Percentiles rank a stretch among this genome's conserved stretches.
Conservation (phyloP, 441 rosid genomes). For the Bocquillonia castaneifolia region DNA sequence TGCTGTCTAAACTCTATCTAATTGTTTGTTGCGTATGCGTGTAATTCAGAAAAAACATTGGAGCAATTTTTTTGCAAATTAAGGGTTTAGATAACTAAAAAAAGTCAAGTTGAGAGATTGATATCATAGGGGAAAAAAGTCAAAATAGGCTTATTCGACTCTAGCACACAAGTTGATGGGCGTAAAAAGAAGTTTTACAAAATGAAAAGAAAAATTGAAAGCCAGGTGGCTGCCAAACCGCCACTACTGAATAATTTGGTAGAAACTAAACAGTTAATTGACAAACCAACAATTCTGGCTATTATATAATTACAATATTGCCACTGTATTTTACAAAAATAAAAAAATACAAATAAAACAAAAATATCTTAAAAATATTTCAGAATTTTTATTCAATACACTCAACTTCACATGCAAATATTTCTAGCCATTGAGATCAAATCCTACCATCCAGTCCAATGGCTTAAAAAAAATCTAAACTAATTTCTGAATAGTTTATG, state of each 20-base stretch:
- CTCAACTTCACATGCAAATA: background rate
- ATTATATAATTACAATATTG: constrained; percentile 1
- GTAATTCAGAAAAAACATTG: too few relatives aligned
- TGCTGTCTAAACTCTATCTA: too few relatives aligned
- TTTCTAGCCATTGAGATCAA: background rate
- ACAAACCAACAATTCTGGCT: background rate
- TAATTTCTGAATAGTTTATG: background rate
- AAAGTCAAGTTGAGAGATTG: too few relatives aligned
- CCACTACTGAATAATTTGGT: background rate
- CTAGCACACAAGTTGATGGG: too few relatives aligned
- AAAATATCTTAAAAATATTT: background rate
- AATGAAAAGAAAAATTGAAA: background rate
- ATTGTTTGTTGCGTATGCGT: too few relatives aligned
- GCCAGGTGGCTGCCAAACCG: background rate
- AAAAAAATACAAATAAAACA: background rate
- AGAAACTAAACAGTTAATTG: background rate
- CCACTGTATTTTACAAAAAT: background rate
- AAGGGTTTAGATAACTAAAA: too few relatives aligned
- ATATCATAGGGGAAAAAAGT: too few relatives aligned
- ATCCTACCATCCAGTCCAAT: background rate
- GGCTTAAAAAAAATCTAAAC: background rate
- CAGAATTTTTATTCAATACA: background rate
- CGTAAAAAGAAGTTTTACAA: too few relatives aligned
- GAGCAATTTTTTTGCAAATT: too few relatives aligned
- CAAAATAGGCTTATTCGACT: too few relatives aligned